Conservation (phyloP, 768 basidiomycete species). For the Rhodosporidiobolus odoratus region DNA sequence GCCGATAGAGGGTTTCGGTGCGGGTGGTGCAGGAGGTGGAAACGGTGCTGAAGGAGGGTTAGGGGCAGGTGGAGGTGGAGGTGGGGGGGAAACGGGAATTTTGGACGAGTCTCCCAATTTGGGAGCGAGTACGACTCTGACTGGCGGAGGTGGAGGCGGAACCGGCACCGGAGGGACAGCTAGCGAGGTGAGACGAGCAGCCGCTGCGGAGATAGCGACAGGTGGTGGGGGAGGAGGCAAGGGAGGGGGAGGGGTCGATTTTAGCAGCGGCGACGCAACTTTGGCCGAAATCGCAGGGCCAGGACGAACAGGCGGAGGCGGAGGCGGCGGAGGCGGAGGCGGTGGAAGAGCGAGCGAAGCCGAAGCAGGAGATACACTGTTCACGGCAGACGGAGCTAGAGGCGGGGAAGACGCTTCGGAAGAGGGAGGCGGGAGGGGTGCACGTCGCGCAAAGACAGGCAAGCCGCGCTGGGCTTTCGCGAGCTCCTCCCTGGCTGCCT, state of each 20-base stretch:
- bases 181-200: neutral
- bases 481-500: slow-evolving; percentile 42
- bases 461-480: slow-evolving; percentile 51
- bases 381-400: neutral
- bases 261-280: no score
- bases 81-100: neutral
- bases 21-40: slow-evolving; percentile 41
- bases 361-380: neutral
- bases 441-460: slow-evolving; percentile 52
- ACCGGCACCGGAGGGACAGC: no score
- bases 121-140: neutral
- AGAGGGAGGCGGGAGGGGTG: slow-evolving; percentile 45
- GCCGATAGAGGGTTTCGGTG: slow-evolving; percentile 32
- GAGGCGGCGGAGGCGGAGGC: slow-evolving; percentile 36
- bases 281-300: neutral
- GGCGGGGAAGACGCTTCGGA: slow-evolving; percentile 18
- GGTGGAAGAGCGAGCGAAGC: slow-evolving; percentile 6
- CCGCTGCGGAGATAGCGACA: neutral
- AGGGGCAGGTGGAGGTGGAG: slow-evolving; percentile 26
- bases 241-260: neutral
- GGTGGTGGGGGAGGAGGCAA: neutral
- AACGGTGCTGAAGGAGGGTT: slow-evolving; percentile 45
- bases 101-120: neutral
- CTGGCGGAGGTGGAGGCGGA: slow-evolving; percentile 44
- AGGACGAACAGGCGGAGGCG: neutral